Conservation (phyloP, 2,329 filamentous ascomycete genomes). For the Phoma sp. region DNA sequence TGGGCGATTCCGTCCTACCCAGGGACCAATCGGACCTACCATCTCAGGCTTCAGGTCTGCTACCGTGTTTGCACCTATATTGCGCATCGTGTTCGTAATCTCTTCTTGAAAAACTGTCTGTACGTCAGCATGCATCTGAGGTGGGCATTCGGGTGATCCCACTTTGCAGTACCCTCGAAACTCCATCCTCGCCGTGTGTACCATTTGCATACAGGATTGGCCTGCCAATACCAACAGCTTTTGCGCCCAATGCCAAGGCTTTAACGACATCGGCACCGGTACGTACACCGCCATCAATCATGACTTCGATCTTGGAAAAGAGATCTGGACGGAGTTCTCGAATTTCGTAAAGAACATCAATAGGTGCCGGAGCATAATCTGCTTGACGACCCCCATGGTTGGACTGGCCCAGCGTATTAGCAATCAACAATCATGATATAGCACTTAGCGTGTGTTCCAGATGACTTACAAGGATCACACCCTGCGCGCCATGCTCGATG, state of each 20-base stretch:
- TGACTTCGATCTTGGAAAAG: conserved; percentile 4
- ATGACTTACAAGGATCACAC: conserved; percentile 4
- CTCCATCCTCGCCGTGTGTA: conserved; percentile 7
- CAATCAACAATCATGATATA: too few species aligned
- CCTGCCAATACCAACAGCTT: conserved; percentile 6
- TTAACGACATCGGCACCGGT: conserved; percentile 5
- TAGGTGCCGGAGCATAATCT: conserved; percentile 6
- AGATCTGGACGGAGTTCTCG: conserved; percentile 3
- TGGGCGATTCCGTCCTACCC: conserved; percentile 3
- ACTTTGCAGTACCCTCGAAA: conserved; percentile 3
- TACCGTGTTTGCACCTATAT: conserved; percentile 6
- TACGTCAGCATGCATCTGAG: not conserved
- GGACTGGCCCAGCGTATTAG: not conserved
- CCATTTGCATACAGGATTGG: conserved; percentile 7
- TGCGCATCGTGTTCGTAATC: conserved; percentile 9
- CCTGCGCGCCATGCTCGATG: conserved; percentile 2
- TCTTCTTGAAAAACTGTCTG: conserved; percentile 6
- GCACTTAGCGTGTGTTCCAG: too few species aligned
- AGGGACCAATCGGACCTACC: conserved; percentile 3
- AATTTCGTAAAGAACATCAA: conserved; percentile 5
- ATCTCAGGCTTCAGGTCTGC: conserved; percentile 1
- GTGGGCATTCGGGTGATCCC: not conserved
- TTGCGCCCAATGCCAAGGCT: conserved; percentile 7
- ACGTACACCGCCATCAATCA: conserved; percentile 7
- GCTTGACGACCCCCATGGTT: conserved; percentile 7